Evolutionary conservation across 441 rosid species (phyloP).

Genomic region (Erysimum cheiri): DNA sequence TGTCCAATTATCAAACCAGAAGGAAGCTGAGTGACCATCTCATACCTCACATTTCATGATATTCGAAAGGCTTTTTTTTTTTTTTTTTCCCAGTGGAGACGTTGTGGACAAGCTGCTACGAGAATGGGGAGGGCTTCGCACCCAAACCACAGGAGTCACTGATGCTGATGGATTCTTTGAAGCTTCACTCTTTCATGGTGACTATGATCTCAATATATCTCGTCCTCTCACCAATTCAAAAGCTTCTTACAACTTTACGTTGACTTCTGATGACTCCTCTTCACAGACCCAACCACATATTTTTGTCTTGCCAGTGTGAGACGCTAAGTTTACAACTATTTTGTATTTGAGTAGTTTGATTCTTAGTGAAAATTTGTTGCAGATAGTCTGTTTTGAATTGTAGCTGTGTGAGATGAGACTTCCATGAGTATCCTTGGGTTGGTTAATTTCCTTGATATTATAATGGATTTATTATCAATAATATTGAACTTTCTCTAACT

Average conservation of each 20-base stretch:
- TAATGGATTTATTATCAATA: slow-evolving; percentile 5
- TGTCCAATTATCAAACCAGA: no score
- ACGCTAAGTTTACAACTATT: no score
- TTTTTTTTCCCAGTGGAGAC: slow-evolving; percentile 57
- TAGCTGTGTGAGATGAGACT: no score
- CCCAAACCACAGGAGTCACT: slow-evolving; percentile 39
- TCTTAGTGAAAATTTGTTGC: neutral
- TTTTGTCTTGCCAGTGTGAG: no score
- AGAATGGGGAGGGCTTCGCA: slow-evolving; percentile 51
- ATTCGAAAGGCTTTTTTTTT: no score
- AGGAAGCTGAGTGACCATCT: no score
- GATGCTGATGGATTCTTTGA: slow-evolving; percentile 59
- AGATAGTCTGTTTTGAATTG: neutral
- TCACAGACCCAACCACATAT: no score
- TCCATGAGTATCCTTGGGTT: no score
- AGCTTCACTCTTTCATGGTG: slow-evolving; percentile 58
- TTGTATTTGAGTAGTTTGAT: no score
- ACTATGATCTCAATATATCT: slow-evolving; percentile 46
- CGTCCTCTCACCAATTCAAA: slow-evolving; percentile 19
- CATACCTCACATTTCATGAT: no score
- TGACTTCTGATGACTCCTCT: slow-evolving; percentile 15
- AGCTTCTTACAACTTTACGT: slow-evolving; percentile 30
- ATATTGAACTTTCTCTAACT: neutral
- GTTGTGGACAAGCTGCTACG: slow-evolving; percentile 61
- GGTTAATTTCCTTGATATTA: neutral